Conservation (phyloP, 768 basidiomycete species). For the Nidularia sp. region DNA sequence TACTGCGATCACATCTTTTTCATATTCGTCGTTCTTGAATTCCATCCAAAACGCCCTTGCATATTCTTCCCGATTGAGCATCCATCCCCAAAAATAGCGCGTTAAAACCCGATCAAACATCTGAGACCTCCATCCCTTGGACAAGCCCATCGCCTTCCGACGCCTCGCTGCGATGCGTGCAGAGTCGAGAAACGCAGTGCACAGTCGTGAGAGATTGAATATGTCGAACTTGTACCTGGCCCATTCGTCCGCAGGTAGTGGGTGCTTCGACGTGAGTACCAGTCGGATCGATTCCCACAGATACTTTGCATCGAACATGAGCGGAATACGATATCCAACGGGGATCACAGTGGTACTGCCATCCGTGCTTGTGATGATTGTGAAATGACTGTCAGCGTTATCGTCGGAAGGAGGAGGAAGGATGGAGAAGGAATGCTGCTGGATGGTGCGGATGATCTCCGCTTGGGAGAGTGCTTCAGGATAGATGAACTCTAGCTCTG, state of each 20-base stretch:
- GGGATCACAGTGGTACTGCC: slow-evolving; percentile 22
- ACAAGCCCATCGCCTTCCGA: slow-evolving; percentile 17
- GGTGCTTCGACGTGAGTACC: slow-evolving; percentile 26
- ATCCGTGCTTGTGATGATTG: slow-evolving; percentile 9
- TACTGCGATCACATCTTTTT: slow-evolving; percentile 29
- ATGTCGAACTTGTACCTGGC: slow-evolving; percentile 36
- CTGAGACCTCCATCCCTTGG: slow-evolving; percentile 31
- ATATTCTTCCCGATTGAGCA: slow-evolving; percentile 32
- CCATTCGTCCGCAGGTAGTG: slow-evolving; percentile 30
- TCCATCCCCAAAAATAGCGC: slow-evolving; percentile 38
- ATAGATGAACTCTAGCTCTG: slow-evolving; percentile 32
- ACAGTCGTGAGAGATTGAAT: slow-evolving; percentile 36
- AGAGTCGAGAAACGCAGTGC: slow-evolving; percentile 24
- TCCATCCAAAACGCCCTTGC: slow-evolving; percentile 33
- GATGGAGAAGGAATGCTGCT: slow-evolving; percentile 28
- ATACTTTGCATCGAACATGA: slow-evolving; percentile 42
- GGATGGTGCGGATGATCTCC: slow-evolving; percentile 25
- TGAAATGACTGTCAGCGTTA: not conserved
- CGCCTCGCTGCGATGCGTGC: slow-evolving; percentile 23
- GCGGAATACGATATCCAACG: slow-evolving; percentile 34
- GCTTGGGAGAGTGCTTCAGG: slow-evolving; percentile 25
- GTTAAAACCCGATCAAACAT: slow-evolving; percentile 39
- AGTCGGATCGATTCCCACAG: slow-evolving; percentile 38
- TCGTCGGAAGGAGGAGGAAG: slow-evolving; percentile 13
- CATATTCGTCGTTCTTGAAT: slow-evolving; percentile 38